Evolutionary conservation across 2,329 filamentous ascomycete genomes (phyloP), one percentile per base, ranked within the genome.

Genomic region (Botrytis deweyae): DNA sequence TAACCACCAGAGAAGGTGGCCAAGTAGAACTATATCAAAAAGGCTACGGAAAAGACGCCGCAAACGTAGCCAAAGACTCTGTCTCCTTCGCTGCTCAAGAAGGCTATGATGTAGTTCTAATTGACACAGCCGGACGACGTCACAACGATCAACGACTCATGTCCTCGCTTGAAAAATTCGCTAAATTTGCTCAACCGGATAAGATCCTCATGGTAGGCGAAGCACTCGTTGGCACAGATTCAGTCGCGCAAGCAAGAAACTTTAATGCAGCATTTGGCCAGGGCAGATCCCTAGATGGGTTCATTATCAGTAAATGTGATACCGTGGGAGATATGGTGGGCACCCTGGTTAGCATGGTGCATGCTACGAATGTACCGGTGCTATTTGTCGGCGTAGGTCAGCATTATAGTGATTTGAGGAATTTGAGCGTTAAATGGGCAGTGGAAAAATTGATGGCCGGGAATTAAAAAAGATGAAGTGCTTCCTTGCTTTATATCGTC

Each of bases 261-360:
- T 99, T 99, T 86, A 98, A 98, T 81, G 90, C 91, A 55, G 93
- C 93, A 3, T 98, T 99, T 84, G 97, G 96, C 46, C 87, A 89
- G 8, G 91, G 90, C 22, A 87, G 95, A 73, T 89, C 89, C 42
- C 87, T 99, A 55, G 97, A 99, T 83, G 96, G 96, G 9, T 99
- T 99, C 83, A 97, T 99, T 81, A 98, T 99, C 79, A 95, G 92
- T 75, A 99, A 99, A 84, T 98, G 96, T 82, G 96, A 99, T 84
- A 99, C 96, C 0, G 97, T 99, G 55, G 97, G 96, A n/a, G 95
- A 98, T 84, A 98, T 98, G 95, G 81, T 84, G 73, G 83, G 91
- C 3, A 98, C 95, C 4, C 86, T 99, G 76, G 96, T 99, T 76
- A 97, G 93, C 82, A 95, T 99, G 86, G 95, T 99, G 58, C 95